Evolutionary conservation across 352 stramenopile species (phyloP), one percentile per base, ranked within the genome.

Genomic region (Globisporangium spiculum): DNA sequence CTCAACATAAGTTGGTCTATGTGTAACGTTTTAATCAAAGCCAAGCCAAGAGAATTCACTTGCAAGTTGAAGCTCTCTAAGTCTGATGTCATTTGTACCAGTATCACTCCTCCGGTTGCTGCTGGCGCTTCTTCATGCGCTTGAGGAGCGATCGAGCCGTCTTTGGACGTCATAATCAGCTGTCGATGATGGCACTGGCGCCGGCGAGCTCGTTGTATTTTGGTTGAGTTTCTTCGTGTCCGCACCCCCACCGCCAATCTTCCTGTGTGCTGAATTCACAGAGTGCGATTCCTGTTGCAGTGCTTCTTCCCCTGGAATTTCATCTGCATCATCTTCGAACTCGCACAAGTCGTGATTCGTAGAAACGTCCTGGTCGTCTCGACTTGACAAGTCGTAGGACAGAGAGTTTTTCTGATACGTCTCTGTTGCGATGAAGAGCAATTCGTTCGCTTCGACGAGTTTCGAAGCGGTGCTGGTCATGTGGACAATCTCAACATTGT

Each of bases 381-480:
- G 18, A 30, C 7, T 60, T 20, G 22, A 8, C 27, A 30, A 34
- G 7, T 16, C 24, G 14, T 44, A 56, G 1, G 4, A 26, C 54
- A 7, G 38, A 22, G 34, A 74, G 61, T 55, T 70, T 48, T 82
- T 79, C 60, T 86, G 66, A 36, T 78, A 74, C 32, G 80, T 87
- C 57, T 89, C 80, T 3, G 77, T 67, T 20, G 72, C 73, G 36
- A 88, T 72, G 3, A 81, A 76, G 24, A 89, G 69, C 56, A 88
- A 71, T 54, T 89, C 79, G 46, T 75, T 79, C 46, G 75, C 77
- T 46, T 85, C 78, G 22, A 89, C 32, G 16, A 77, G 69, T 16
- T 67, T 68, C 2, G 50, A 53, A 0, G 70, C 22, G 1, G 67
- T 72, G 26, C 26, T 27, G 26, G 26, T 27, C 26, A 27, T 27